Evolutionary conservation across 78 protist species (phyloP).

Genomic region (Diacronema lutheri): DNA sequence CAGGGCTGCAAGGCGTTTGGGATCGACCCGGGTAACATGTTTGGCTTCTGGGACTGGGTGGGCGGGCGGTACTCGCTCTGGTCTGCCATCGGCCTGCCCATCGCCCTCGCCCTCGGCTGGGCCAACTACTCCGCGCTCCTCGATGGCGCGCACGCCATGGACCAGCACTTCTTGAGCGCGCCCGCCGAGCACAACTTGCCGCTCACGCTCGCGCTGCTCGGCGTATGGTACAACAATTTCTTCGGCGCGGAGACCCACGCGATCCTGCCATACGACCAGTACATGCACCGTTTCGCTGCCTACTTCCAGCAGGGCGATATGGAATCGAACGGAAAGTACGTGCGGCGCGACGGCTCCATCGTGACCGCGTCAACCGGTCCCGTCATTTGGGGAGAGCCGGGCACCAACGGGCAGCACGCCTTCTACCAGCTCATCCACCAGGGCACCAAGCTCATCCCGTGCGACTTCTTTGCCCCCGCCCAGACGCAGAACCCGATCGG

Average conservation of each 20-base stretch:
- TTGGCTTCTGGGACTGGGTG: conserved; percentile 97
- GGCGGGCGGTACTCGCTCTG: conserved; percentile 96
- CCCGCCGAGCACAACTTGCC: conserved; percentile 72
- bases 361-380: conserved; percentile 80
- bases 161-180: conserved; percentile 84
- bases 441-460: conserved; percentile 86
- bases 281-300: conserved; percentile 91
- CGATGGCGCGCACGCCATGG: conserved; percentile 92
- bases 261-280: conserved; percentile 90
- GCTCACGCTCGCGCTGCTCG: conserved; percentile 50
- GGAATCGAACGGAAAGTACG: conserved; percentile 80
- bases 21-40: conserved; percentile 87
- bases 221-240: conserved; percentile 93
- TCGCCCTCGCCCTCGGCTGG: conserved; percentile 77
- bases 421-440: conserved; percentile 87
- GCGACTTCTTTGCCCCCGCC: conserved; percentile 83
- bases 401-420: conserved; percentile 97
- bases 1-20: conserved; percentile 80
- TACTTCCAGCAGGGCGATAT: conserved; percentile 93
- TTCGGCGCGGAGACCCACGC: conserved; percentile 80
- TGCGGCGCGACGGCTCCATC: conserved; percentile 45
- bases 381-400: conserved; percentile 96
- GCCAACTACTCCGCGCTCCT: conserved; percentile 83
- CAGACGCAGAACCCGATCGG: conserved; percentile 62
- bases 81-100: conserved; percentile 90